A percentile compares a stretch with the other conserved stretches of the same genome.
Conservation (phyloP, 208 protist species). For the Trypanosoma rangeli region DNA sequence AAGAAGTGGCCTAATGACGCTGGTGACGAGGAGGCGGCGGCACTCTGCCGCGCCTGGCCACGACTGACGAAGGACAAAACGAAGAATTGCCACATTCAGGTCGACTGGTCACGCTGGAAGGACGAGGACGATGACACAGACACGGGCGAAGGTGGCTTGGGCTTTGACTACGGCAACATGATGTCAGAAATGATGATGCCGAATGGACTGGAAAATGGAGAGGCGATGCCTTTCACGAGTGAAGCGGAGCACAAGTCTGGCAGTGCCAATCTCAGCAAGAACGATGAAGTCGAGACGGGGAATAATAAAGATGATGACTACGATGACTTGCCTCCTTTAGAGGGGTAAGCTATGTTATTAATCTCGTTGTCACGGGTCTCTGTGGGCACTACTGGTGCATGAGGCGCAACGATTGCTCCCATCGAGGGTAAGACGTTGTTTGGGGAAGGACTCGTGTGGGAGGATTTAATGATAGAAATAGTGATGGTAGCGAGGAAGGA, state of each 20-base stretch:
- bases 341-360: slow-evolving; percentile 19
- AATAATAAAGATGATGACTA: slow-evolving; percentile 25
- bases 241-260: neutral
- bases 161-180: slow-evolving; percentile 31
- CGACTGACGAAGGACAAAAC: slow-evolving; percentile 65
- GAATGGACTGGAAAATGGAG: slow-evolving; percentile 32
- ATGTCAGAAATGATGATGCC: slow-evolving; percentile 34
- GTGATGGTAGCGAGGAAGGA: neutral
- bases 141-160: slow-evolving; percentile 31
- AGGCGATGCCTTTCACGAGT: slow-evolving; percentile 1
- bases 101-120: slow-evolving; percentile 87
- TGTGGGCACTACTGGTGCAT: neutral
- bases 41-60: slow-evolving; percentile 55
- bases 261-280: neutral
- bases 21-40: slow-evolving; percentile 40
- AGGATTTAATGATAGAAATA: neutral
- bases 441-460: neutral
- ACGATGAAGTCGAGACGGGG: neutral
- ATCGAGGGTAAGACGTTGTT: neutral
- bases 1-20: slow-evolving; percentile 39
- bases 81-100: slow-evolving; percentile 69
- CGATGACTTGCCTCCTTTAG: slow-evolving; percentile 37
- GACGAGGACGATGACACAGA: slow-evolving; percentile 59
- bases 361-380: slow-evolving; percentile 1
- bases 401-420: neutral